A percentile compares a stretch with the other conserved stretches of the same genome.
Evolutionary conservation across 306 rosid genomes (phyloP).

Genomic region (Fragaria iinumae): DNA sequence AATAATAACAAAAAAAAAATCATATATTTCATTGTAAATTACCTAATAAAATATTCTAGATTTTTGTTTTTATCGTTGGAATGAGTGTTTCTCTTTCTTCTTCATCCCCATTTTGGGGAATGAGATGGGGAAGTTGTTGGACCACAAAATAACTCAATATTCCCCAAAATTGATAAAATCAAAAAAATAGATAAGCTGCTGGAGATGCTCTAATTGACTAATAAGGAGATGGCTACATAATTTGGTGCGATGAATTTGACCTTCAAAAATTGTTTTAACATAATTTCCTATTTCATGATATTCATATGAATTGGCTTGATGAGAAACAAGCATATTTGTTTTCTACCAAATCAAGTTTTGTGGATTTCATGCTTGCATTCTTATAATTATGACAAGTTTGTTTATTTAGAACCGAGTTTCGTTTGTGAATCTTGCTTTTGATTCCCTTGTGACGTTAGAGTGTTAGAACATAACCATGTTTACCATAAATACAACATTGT

Average conservation of each 20-base stretch:
- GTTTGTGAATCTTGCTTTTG: not conserved
- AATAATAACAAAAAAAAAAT: no score
- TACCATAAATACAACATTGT: no score
- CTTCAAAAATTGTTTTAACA: not conserved
- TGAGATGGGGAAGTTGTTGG: no score
- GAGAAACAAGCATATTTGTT: not conserved
- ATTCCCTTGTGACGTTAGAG: not conserved
- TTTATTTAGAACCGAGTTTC: not conserved
- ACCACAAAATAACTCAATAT: no score
- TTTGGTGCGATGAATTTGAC: not conserved
- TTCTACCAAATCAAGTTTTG: not conserved
- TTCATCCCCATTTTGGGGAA: no score
- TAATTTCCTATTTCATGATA: not conserved
- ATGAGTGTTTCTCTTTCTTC: no score
- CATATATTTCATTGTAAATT: no score
- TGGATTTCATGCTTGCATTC: not conserved
- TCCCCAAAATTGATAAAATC: no score
- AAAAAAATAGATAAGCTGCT: no score
- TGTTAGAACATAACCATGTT: no score
- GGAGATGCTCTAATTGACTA: not conserved
- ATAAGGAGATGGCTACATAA: not conserved
- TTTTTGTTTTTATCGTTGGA: no score
- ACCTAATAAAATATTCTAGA: no score
- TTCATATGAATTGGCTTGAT: not conserved
- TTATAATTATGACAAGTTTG: not conserved